phyloP scores from a whole-genome alignment of 805 yeast species.

The Jamesozyma gamospora region DNA sequence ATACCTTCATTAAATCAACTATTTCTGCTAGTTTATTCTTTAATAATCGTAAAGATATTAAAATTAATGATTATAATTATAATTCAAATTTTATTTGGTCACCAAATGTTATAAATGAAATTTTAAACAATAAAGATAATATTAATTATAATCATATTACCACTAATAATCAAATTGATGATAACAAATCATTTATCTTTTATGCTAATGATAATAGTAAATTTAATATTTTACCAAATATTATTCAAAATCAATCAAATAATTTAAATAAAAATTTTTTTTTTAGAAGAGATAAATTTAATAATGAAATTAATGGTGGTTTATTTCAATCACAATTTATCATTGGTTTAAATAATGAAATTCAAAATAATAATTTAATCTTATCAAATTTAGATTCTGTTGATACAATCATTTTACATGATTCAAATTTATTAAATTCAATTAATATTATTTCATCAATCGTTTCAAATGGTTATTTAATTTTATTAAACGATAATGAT shows the following conservation, averaged over 20 bases:
- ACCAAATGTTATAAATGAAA: slow-evolving; percentile 37
- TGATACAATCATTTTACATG: slow-evolving; percentile 56
- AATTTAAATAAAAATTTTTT: too few species aligned
- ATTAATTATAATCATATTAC: slow-evolving; percentile 4
- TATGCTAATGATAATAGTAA: slow-evolving; percentile 63
- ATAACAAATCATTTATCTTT: slow-evolving; percentile 34
- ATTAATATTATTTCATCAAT: slow-evolving; percentile 57
- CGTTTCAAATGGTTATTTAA: slow-evolving; percentile 44
- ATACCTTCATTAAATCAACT: slow-evolving; percentile 52
- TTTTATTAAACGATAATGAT: slow-evolving; percentile 32
- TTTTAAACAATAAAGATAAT: neutral
- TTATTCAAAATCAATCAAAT: slow-evolving; percentile 30
- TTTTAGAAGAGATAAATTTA: slow-evolving; percentile 46
- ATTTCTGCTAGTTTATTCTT: slow-evolving; percentile 62
- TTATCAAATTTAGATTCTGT: slow-evolving; percentile 42
- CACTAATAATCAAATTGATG: neutral
- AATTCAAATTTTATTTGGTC: slow-evolving; percentile 48
- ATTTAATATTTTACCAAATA: slow-evolving; percentile 47
- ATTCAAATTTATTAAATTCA: slow-evolving; percentile 40
- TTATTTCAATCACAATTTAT: slow-evolving; percentile 57
- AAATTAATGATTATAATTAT: slow-evolving; percentile 45
- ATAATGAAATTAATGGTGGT: slow-evolving; percentile 68
- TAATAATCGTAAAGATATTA: slow-evolving; percentile 26
- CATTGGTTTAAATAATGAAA: slow-evolving; percentile 6
- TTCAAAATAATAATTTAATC: slow-evolving; percentile 7